These are phyloP conservation scores for Penicillium argentinense DNA, from an alignment of 495 filamentous ascomycete species.

Conservation along the genomic window DNA sequence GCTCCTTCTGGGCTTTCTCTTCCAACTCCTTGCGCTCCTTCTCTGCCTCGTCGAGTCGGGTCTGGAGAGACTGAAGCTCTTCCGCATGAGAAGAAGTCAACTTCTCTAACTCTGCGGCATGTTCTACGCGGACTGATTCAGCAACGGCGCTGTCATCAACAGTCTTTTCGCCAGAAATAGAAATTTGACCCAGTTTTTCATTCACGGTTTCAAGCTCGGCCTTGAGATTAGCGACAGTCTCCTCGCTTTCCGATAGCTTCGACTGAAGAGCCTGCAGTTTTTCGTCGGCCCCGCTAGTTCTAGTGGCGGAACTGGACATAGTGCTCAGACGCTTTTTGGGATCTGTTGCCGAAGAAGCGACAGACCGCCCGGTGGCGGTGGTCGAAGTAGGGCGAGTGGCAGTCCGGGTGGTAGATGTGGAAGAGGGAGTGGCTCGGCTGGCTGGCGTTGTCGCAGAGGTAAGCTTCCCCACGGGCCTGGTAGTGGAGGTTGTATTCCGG, in stretches of 20 bases:
- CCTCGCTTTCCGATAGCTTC: slow-evolving; percentile 46
- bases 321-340: slow-evolving; percentile 40
- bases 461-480: slow-evolving; percentile 29
- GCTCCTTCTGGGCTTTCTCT: slow-evolving; percentile 39
- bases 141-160: slow-evolving; percentile 24
- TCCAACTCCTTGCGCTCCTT: slow-evolving; percentile 40
- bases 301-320: slow-evolving; percentile 19
- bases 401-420: slow-evolving; percentile 30
- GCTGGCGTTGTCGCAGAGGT: slow-evolving; percentile 27
- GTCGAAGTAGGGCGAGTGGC: slow-evolving; percentile 27
- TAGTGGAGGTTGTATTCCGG: slow-evolving; percentile 32
- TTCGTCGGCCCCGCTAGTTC: slow-evolving; percentile 30
- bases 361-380: slow-evolving; percentile 21
- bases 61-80: slow-evolving; percentile 36
- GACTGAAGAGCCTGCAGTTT: slow-evolving; percentile 42
- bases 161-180: slow-evolving; percentile 27
- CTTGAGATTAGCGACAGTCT: slow-evolving; percentile 38
- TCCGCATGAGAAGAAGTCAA: slow-evolving; percentile 37
- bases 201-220: slow-evolving; percentile 41
- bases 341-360: slow-evolving; percentile 20
- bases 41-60: slow-evolving; percentile 41
- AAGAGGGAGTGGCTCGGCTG: slow-evolving; percentile 24
- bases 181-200: slow-evolving; percentile 38
- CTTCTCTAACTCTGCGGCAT: slow-evolving; percentile 39
- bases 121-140: slow-evolving; percentile 36